Evolutionary conservation across 495 filamentous ascomycete species (phyloP).

Genomic region (Talaromyces adpressus): DNA sequence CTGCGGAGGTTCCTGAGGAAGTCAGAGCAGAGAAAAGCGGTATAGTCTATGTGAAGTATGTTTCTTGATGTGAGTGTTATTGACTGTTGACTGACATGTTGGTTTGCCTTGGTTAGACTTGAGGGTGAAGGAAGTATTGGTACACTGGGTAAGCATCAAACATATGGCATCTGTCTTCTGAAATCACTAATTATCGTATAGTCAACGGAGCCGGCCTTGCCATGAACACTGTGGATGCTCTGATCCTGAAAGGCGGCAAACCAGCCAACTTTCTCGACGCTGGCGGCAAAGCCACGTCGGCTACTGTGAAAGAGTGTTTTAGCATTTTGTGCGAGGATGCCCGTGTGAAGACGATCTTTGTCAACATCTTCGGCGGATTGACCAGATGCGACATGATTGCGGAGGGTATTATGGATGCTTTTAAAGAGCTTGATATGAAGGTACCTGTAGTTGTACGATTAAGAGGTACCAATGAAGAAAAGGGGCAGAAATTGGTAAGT

Average conservation of each 20-base stretch:
- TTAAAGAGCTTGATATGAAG: slow-evolving; percentile 59
- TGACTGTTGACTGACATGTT: neutral
- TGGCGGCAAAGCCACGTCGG: slow-evolving; percentile 82
- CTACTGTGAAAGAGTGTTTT: slow-evolving; percentile 74
- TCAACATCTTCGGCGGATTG: slow-evolving; percentile 88
- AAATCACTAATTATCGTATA: slow-evolving; percentile 10
- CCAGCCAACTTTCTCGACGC: slow-evolving; percentile 85
- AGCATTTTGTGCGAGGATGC: slow-evolving; percentile 61
- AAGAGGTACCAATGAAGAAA: slow-evolving; percentile 73
- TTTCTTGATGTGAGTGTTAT: neutral
- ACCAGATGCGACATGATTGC: slow-evolving; percentile 88
- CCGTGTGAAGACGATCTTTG: slow-evolving; percentile 68
- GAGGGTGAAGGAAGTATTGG: slow-evolving; percentile 53
- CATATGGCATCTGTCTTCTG: neutral
- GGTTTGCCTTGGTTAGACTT: slow-evolving; percentile 22
- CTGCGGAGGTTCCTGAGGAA: slow-evolving; percentile 49
- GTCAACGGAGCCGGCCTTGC: slow-evolving; percentile 88
- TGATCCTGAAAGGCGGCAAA: slow-evolving; percentile 55
- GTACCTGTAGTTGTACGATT: slow-evolving; percentile 80
- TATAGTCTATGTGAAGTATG: slow-evolving; percentile 64
- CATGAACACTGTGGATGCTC: slow-evolving; percentile 86
- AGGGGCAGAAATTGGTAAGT: slow-evolving; percentile 64
- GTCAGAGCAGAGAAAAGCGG: slow-evolving; percentile 61
- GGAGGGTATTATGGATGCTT: slow-evolving; percentile 70
- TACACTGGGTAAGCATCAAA: slow-evolving; percentile 44